Conservation (phyloP, 257 asterid genomes). For the Nicotiana attenuata region DNA sequence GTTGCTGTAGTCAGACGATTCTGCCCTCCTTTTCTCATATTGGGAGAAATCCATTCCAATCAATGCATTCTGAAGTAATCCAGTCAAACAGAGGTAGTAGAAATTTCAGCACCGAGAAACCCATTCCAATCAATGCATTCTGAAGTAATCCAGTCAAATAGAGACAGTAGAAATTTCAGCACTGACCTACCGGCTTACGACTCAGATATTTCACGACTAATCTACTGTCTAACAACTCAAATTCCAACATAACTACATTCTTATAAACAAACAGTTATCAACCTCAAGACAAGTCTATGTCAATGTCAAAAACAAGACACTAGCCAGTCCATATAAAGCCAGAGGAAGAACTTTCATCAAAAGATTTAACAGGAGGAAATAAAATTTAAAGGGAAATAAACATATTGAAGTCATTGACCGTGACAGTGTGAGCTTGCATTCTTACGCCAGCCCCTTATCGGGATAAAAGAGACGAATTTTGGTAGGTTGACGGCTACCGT, state of each 20-base stretch:
- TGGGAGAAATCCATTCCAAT: conserved; percentile 67
- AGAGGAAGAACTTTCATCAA: not conserved
- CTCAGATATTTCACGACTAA: not conserved
- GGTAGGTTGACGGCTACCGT: not conserved
- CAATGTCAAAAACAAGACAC: not conserved
- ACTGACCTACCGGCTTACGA: not conserved
- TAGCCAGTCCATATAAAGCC: not conserved
- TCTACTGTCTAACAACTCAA: not conserved
- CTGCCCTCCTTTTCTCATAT: conserved; percentile 51
- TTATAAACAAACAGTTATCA: not conserved
- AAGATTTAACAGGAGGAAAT: not conserved
- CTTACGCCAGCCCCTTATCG: not conserved
- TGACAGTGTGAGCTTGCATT: not conserved
- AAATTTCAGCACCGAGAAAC: conserved; percentile 21
- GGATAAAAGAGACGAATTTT: not conserved
- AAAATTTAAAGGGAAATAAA: not conserved
- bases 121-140: conserved; percentile 74
- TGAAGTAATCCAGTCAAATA: conserved; percentile 30
- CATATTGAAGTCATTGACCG: not conserved
- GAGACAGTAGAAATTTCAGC: not conserved
- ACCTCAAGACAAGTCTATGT: not conserved
- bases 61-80: conserved; percentile 50
- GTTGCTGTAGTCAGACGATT: conserved; percentile 28
- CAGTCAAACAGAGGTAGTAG: conserved; percentile 10
- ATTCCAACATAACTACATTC: not conserved